Evolutionary conservation across 768 basidiomycete genomes (phyloP), one percentile per base, ranked within the genome.

Genomic region (Trametes elegans): DNA sequence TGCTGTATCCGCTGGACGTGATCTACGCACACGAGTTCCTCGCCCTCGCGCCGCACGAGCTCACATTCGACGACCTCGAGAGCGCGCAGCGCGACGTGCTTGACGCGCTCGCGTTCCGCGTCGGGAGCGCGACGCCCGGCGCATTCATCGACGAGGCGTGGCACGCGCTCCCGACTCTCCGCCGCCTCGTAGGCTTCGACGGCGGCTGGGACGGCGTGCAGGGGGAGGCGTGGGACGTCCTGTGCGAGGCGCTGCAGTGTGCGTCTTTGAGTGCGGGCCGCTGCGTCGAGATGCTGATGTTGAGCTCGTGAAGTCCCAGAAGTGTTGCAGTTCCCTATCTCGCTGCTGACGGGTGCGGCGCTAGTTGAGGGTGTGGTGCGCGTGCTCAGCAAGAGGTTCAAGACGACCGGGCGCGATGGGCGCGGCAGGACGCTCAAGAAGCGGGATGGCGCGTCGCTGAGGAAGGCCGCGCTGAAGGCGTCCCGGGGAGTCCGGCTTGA

Each of bases 121-220:
- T 87, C 2, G 81, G 82, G 0, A 76, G 73, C 31, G 76, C 75
- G 7, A 83, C 81, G 13, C 77, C 77, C 0, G 71, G 69, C 43
- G 70, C 70, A 31, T 64, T 85, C 21, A 59, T 87, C 55, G 78
- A 82, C 49, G 83, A 87, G 55, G 61, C 87, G 1, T 85, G 82
- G 82, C 53, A 64, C 26, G 80, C 81, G 7, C 70, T 83, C 6
- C 79, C 84, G 0, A 75, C 77, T 0, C 69, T 87, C 14, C 78
- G 77, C 2, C 60, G 66, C 21, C 70, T 79, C 7, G 64, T 80
- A 18, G 62, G 40, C 16, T 50, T 65, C 42, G 66, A 70, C 5
- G 69, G 70, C 7, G 76, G 79, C 5, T 84, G 84, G 83, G 66
- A 71, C 31, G 60, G 64, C 11, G 74, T 77, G 7, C 73, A 76